phyloP scores from a whole-genome alignment of 2,329 filamentous ascomycete species.

The Akanthomyces lecanii region DNA sequence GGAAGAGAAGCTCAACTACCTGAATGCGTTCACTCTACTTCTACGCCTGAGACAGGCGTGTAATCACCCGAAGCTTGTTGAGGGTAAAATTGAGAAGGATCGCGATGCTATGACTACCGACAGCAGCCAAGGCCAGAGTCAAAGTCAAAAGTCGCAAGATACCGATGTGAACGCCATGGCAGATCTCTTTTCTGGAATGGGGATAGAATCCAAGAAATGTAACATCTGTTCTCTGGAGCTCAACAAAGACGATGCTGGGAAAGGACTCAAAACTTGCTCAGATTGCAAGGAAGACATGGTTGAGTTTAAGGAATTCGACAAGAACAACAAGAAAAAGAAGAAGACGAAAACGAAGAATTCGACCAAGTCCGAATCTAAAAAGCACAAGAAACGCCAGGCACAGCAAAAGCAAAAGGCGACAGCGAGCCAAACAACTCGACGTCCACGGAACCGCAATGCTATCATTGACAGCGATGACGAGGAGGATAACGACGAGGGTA shows the following conservation, averaged over 20 bases:
- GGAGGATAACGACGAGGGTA: slow-evolving; percentile 66
- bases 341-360: slow-evolving; percentile 26
- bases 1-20: slow-evolving; percentile 79
- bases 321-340: slow-evolving; percentile 40
- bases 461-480: slow-evolving; percentile 65
- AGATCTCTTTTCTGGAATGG: slow-evolving; percentile 80
- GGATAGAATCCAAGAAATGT: slow-evolving; percentile 71
- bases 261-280: slow-evolving; percentile 53
- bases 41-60: slow-evolving; percentile 87
- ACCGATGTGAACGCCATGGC: slow-evolving; percentile 77
- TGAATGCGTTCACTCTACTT: slow-evolving; percentile 88
- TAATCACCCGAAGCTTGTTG: slow-evolving; percentile 87
- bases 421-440: slow-evolving; percentile 26
- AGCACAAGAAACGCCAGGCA: background rate
- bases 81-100: slow-evolving; percentile 80
- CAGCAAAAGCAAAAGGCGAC: slow-evolving; percentile 21
- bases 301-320: slow-evolving; percentile 44
- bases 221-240: slow-evolving; percentile 76
- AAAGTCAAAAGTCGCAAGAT: slow-evolving; percentile 47
- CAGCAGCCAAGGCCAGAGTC: slow-evolving; percentile 41
- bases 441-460: slow-evolving; percentile 49
- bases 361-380: slow-evolving; percentile 22
- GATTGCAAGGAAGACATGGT: slow-evolving; percentile 73
- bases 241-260: slow-evolving; percentile 41
- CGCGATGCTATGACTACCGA: slow-evolving; percentile 75